A percentile compares a stretch with the other conserved stretches of the same genome.
These are phyloP conservation scores for Gremmenia infestans DNA, from an alignment of 2,329 filamentous ascomycete species.

Conservation along the genomic window DNA sequence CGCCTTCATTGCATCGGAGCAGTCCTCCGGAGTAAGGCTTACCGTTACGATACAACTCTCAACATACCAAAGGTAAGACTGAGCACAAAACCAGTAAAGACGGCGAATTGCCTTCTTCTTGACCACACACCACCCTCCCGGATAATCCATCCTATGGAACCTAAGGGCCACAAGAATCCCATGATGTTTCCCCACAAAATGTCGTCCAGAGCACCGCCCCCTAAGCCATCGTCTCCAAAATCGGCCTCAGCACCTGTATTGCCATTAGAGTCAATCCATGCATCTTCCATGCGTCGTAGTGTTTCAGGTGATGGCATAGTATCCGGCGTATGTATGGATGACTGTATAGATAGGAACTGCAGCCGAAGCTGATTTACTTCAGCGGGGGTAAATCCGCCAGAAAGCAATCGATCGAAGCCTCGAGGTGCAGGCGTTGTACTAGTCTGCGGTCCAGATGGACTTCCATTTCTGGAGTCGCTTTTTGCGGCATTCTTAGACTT, in stretches of 20 bases:
- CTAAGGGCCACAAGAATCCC: constrained; percentile 93
- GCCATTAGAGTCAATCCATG: constrained; percentile 76
- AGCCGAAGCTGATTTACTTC: constrained; percentile 82
- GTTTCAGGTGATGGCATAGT: constrained; percentile 77
- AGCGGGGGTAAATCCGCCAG: constrained; percentile 72
- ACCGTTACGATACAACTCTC: constrained; percentile 28
- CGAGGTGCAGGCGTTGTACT: constrained; percentile 53
- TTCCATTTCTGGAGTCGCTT: constrained; percentile 10
- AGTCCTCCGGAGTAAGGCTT: background rate
- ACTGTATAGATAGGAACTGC: constrained; percentile 84
- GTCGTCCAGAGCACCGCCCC: constrained; percentile 61
- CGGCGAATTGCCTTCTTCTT: constrained; percentile 77
- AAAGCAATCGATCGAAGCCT: constrained; percentile 83
- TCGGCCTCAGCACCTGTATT: constrained; percentile 32
- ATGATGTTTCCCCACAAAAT: constrained; percentile 84
- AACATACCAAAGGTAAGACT: constrained; percentile 73
- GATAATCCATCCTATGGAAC: constrained; percentile 77
- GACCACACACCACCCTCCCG: constrained; percentile 86
- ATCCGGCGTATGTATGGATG: constrained; percentile 77
- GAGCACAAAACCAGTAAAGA: constrained; percentile 77
- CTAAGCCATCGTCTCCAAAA: constrained; percentile 33
- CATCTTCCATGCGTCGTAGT: constrained; percentile 75
- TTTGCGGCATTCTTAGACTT: constrained; percentile 15
- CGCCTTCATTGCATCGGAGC: background rate
- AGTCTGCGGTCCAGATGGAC: constrained; percentile 6